These are phyloP conservation scores for Solanum gracilifrons DNA, from an alignment of 257 asterid genomes.

Conservation along the genomic window DNA sequence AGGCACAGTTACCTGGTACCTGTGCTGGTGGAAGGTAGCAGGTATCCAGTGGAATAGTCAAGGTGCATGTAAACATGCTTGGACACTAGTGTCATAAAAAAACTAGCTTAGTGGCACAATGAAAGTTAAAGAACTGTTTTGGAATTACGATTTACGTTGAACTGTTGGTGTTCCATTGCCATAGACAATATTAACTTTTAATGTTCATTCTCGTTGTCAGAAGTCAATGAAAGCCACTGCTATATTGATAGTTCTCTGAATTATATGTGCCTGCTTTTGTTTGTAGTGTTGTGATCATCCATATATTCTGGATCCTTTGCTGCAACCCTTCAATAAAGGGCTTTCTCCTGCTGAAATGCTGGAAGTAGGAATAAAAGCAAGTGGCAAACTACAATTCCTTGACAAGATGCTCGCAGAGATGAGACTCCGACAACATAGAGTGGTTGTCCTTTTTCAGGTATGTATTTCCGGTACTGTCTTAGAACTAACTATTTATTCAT, in stretches of 20 bases:
- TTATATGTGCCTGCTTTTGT: conserved; percentile 1
- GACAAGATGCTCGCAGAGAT: conserved; percentile 60
- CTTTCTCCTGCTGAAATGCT: conserved; percentile 31
- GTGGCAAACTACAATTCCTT: conserved; percentile 79
- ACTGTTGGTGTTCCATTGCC: not conserved
- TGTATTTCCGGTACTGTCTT: not conserved
- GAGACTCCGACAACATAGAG: conserved; percentile 39
- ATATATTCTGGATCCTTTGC: conserved; percentile 44
- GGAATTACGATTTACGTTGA: not conserved
- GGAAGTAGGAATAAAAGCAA: conserved; percentile 64
- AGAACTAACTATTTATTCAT: not conserved
- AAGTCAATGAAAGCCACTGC: not conserved
- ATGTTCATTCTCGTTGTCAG: not conserved
- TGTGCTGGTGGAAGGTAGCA: not conserved
- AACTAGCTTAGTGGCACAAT: not conserved
- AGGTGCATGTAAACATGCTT: not conserved
- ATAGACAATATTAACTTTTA: not conserved
- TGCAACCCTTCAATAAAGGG: conserved; percentile 36
- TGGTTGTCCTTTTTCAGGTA: conserved; percentile 81
- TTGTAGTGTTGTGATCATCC: conserved; percentile 90
- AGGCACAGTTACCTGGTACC: not conserved
- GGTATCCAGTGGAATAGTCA: not conserved
- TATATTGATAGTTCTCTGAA: not conserved
- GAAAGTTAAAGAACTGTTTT: not conserved
- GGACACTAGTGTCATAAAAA: not conserved